Conservation (phyloP, 371 early-diverging fungal species). For the Zychaea mexicana region DNA sequence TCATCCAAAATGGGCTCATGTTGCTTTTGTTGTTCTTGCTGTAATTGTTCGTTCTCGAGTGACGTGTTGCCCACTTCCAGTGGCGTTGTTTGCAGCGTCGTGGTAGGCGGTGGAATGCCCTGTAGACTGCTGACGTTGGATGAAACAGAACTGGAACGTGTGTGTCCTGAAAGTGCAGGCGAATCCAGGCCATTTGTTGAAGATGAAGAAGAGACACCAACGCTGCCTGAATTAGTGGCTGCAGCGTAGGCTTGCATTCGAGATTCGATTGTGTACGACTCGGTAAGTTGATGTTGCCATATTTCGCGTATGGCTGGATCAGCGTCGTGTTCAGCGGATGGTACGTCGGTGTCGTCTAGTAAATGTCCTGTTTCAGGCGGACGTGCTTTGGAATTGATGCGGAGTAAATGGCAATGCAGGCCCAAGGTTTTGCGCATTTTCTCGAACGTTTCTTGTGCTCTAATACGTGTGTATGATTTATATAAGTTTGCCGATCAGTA, state of each 20-base stretch:
- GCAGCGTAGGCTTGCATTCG: constrained; percentile 27
- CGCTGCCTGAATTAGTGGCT: too few relatives aligned
- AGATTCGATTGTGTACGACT: constrained; percentile 28
- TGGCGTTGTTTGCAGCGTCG: constrained; percentile 11
- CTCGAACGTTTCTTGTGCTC: constrained; percentile 62
- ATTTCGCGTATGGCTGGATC: constrained; percentile 15
- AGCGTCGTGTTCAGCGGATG: constrained; percentile 17
- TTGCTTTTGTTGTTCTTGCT: not conserved
- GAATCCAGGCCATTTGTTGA: not conserved
- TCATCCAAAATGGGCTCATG: not conserved
- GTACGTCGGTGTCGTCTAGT: constrained; percentile 23
- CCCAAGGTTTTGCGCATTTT: constrained; percentile 72
- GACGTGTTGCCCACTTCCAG: constrained; percentile 14
- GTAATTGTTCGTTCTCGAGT: constrained; percentile 7
- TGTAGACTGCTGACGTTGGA: constrained; percentile 14
- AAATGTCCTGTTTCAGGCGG: constrained; percentile 18
- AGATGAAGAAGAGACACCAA: not conserved
- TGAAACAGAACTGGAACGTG: constrained; percentile 22
- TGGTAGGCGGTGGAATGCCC: not conserved
- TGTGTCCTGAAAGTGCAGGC: constrained; percentile 6
- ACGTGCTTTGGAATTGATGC: constrained; percentile 55
- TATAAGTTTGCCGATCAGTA: too few relatives aligned
- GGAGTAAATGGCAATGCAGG: constrained; percentile 63
- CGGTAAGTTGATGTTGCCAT: constrained; percentile 20
- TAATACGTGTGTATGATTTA: not conserved